Evolutionary conservation across 495 filamentous ascomycete genomes (phyloP).

Genomic region (Penicillium goetzii): DNA sequence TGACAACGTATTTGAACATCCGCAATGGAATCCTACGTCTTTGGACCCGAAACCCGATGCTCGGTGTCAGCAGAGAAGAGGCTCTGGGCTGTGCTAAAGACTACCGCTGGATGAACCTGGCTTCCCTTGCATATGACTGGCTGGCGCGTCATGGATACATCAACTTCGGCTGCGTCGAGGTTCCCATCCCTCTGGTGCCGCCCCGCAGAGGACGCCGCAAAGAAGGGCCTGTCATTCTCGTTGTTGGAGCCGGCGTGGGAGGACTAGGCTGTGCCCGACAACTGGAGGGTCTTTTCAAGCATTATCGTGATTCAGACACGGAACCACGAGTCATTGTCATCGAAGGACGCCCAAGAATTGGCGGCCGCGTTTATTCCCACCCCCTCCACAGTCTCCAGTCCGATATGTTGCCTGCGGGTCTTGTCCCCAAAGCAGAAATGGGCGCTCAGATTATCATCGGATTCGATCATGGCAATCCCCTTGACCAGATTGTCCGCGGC

Average conservation of each 20-base stretch:
- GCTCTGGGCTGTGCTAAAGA: conserved; percentile 92
- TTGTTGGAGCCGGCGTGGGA: conserved; percentile 93
- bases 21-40: conserved; percentile 91
- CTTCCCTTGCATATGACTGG: conserved; percentile 90
- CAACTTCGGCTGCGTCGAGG: conserved; percentile 90
- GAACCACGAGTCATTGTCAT: conserved; percentile 78
- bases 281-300: conserved; percentile 78
- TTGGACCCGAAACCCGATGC: conserved; percentile 88
- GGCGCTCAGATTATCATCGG: conserved; percentile 97
- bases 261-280: conserved; percentile 92
- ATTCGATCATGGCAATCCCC: conserved; percentile 91
- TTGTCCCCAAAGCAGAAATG: conserved; percentile 85
- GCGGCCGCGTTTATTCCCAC: conserved; percentile 95
- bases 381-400: conserved; percentile 65
- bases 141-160: conserved; percentile 89
- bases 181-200: conserved; percentile 47
- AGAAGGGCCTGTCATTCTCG: conserved; percentile 66
- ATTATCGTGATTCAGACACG: conserved; percentile 69
- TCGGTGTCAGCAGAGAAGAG: conserved; percentile 83
- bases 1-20: conserved; percentile 96
- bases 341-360: conserved; percentile 84
- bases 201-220: conserved; percentile 53
- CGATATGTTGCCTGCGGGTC: conserved; percentile 50
- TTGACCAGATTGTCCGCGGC: conserved; percentile 86
- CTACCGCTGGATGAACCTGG: conserved; percentile 86